Conservation (phyloP, 148 eudicot species). For the Spergularia marina region DNA sequence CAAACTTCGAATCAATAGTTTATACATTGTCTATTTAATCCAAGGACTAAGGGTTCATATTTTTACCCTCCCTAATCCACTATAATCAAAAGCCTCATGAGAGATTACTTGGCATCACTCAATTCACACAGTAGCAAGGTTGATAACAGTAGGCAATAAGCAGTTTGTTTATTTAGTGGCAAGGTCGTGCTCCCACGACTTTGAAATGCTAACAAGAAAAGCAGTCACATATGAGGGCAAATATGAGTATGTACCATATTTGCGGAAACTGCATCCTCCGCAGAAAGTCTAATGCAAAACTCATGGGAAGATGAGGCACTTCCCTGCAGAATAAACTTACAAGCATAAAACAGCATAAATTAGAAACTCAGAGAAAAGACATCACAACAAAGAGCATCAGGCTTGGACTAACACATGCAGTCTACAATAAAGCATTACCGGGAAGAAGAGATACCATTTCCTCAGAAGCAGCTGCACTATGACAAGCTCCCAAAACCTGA, state of each 20-base stretch:
- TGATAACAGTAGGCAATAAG: neutral
- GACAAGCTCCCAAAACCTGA: slow-evolving; percentile 33
- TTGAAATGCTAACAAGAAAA: neutral
- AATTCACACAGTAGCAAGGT: neutral
- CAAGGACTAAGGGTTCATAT: neutral
- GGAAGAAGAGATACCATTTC: slow-evolving; percentile 72
- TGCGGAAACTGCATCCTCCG: slow-evolving; percentile 38
- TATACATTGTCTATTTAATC: neutral
- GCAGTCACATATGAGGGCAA: neutral
- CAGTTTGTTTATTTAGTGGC: neutral
- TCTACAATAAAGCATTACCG: slow-evolving; percentile 37
- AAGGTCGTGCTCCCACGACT: slow-evolving; percentile 6
- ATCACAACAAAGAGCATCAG: slow-evolving; percentile 7
- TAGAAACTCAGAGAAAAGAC: slow-evolving; percentile 1
- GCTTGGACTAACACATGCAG: slow-evolving; percentile 20
- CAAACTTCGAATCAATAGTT: neutral
- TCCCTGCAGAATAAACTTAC: slow-evolving; percentile 41
- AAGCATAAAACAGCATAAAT: slow-evolving; percentile 14
- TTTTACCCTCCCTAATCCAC: neutral
- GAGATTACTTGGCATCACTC: neutral
- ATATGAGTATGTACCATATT: slow-evolving; percentile 59
- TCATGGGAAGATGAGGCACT: slow-evolving; percentile 43
- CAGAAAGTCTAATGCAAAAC: slow-evolving; percentile 66
- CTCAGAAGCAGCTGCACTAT: slow-evolving; percentile 30
- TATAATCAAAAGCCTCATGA: neutral